These are phyloP conservation scores for Arxiozyma telluris DNA, from an alignment of 1,139 yeast genomes.

Conservation along the genomic window DNA sequence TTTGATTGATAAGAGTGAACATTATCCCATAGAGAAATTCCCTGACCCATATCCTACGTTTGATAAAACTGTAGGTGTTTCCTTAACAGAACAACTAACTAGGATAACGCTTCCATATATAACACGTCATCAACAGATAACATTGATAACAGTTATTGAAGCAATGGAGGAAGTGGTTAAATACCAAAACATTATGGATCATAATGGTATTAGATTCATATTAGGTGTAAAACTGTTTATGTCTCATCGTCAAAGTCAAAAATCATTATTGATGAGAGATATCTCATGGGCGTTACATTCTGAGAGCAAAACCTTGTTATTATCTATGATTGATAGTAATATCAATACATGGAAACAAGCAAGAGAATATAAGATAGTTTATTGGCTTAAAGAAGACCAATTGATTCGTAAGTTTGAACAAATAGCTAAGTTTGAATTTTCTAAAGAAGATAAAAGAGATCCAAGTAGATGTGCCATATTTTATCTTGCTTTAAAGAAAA, in stretches of 20 bases:
- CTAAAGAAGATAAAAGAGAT: constrained; percentile 41
- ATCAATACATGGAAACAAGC: constrained; percentile 54
- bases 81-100: constrained; percentile 52
- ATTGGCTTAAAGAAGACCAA: constrained; percentile 58
- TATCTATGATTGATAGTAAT: constrained; percentile 46
- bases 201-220: constrained; percentile 62
- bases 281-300: constrained; percentile 82
- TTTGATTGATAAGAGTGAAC: constrained; percentile 15
- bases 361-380: constrained; percentile 54
- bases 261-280: constrained; percentile 65
- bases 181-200: constrained; percentile 48
- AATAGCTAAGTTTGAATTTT: constrained; percentile 61
- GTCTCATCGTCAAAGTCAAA: constrained; percentile 41
- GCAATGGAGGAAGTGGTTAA: constrained; percentile 50
- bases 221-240: constrained; percentile 66
- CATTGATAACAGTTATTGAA: constrained; percentile 60
- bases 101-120: constrained; percentile 65
- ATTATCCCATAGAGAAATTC: constrained; percentile 19
- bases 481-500: constrained; percentile 69
- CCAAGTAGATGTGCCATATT: constrained; percentile 69
- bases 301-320: constrained; percentile 60
- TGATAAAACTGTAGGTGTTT: constrained; percentile 38
- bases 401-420: constrained; percentile 51
- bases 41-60: constrained; percentile 40
- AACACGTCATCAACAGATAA: constrained; percentile 86